A percentile compares a stretch with the other conserved stretches of the same genome.
These are phyloP conservation scores for Evernia prunastri DNA, from an alignment of 495 filamentous ascomycete species.

Conservation along the genomic window DNA sequence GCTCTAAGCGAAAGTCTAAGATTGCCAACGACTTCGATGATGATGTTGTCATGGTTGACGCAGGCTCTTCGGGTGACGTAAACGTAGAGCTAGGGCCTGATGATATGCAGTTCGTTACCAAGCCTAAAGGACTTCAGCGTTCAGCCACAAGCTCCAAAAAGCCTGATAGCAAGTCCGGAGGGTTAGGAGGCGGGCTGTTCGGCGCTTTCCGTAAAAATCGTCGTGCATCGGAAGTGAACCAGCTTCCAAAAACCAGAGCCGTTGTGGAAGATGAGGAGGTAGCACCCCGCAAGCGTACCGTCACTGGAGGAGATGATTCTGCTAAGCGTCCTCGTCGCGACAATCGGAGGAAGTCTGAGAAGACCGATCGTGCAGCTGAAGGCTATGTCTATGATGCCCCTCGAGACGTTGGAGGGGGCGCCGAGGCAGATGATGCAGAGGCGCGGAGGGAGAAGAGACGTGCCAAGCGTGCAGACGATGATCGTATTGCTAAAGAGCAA, in stretches of 20 bases:
- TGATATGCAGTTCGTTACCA: slow-evolving; percentile 71
- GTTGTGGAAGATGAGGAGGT: slow-evolving; percentile 24
- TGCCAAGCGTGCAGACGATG: slow-evolving; percentile 36
- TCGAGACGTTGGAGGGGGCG: slow-evolving; percentile 30
- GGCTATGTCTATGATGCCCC: slow-evolving; percentile 41
- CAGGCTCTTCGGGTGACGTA: slow-evolving; percentile 33
- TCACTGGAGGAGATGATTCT: slow-evolving; percentile 34
- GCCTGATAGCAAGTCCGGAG: slow-evolving; percentile 39
- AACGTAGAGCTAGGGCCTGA: slow-evolving; percentile 44
- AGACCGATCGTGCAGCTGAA: slow-evolving; percentile 40
- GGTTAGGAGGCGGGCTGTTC: slow-evolving; percentile 43
- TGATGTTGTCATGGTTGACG: slow-evolving; percentile 44
- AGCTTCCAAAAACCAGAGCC: slow-evolving; percentile 22
- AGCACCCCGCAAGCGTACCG: slow-evolving; percentile 26
- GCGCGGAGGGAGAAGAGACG: slow-evolving; percentile 46
- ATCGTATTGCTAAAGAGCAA: slow-evolving; percentile 29
- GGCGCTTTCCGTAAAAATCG: slow-evolving; percentile 39
- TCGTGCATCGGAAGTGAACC: slow-evolving; percentile 18
- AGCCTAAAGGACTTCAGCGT: slow-evolving; percentile 49
- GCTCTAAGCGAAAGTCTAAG: slow-evolving; percentile 24
- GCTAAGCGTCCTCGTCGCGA: slow-evolving; percentile 40
- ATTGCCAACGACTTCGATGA: slow-evolving; percentile 34
- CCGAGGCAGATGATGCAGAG: slow-evolving; percentile 48
- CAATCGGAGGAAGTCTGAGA: slow-evolving; percentile 37
- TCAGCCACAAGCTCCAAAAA: slow-evolving; percentile 43